Conservation (phyloP, 1,284 basidiomycete species). For the Waitea zeae region DNA sequence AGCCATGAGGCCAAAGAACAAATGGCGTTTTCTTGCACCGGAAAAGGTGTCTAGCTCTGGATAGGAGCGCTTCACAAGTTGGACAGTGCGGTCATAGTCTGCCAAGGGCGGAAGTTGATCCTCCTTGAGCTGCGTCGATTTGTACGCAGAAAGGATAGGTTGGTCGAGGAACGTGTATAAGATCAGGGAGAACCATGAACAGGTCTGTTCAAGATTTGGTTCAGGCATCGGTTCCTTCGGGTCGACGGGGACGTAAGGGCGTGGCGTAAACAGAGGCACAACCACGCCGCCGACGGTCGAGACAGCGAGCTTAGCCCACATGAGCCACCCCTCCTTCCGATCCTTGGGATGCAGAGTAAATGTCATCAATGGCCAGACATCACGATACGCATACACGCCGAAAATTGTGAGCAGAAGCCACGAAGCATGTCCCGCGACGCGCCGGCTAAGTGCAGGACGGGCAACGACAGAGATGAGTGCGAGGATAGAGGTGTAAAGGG, state of each 20-base stretch:
- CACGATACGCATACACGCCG: constrained; percentile 27
- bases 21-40: constrained; percentile 9
- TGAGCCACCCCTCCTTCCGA: constrained; percentile 14
- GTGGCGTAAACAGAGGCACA: constrained; percentile 28
- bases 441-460: constrained; percentile 3
- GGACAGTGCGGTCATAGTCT: constrained; percentile 25
- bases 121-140: constrained; percentile 13
- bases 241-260: constrained; percentile 24
- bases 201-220: constrained; percentile 19
- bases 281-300: constrained; percentile 21
- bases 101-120: constrained; percentile 23
- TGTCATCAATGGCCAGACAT: constrained; percentile 30
- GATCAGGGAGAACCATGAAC: constrained; percentile 14
- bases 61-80: constrained; percentile 19
- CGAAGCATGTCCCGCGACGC: constrained; percentile 11
- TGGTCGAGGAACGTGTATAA: constrained; percentile 16
- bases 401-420: constrained; percentile 21
- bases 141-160: constrained; percentile 14
- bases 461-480: constrained; percentile 9
- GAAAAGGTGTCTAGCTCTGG: constrained; percentile 16
- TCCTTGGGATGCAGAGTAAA: constrained; percentile 22
- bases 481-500: constrained; percentile 12
- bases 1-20: constrained; percentile 13
- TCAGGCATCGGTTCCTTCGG: constrained; percentile 12
- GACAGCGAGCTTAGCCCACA: constrained; percentile 20